Base-by-base conservation (phyloP, 495 filamentous ascomycete genomes). In the Penicillium atrosanguineum region DNA sequence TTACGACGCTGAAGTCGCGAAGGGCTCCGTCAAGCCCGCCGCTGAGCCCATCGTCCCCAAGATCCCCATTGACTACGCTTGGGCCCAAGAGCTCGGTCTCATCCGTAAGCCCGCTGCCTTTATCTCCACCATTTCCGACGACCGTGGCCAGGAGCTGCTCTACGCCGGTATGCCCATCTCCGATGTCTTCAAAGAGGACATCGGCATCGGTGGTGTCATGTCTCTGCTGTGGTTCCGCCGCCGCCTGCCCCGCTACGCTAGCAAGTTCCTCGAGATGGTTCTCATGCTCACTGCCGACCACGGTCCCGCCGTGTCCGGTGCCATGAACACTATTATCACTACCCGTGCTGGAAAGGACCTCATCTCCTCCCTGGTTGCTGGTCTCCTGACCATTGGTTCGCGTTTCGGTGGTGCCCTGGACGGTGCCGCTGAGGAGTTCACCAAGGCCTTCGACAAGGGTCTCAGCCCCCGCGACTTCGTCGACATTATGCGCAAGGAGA, bases 241-340 rank as follows among this genome's bases (percentile, higher is more conserved):
- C 73, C 90, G 94, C 68, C 89, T 98, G 44, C 94, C 94, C 57
- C 80, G 88, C 62, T 97, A 96, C 68, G 95, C 94, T 63, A 90
- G 90, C 81, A 95, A 94, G 80, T 98, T 98, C 85, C 77, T 98
- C 59, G 94, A 98, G 83, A 98, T 98, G 94, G 95, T 98, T 60
- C 91, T 98, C 72, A 98, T 98, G 94, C 84, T 98, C 69, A 98
- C 94, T 64, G 94, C 94, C 62, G 94, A 98, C 69, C 94, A 98
- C 84, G 94, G 94, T 75, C 94, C 94, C 40, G 94, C 94, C 66
- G 94, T 98, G 56, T 98, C 94, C 60, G 94, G 94, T 79, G 94
- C 94, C 64, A 98, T 98, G 94, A 98, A 98, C 86, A 98, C 94
- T 58, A 98, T 98, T 75, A 97, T 98, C 73, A 98, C 94, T 49